phyloP scores from a whole-genome alignment of 805 yeast genomes.

The Monosporozyma unispora region DNA sequence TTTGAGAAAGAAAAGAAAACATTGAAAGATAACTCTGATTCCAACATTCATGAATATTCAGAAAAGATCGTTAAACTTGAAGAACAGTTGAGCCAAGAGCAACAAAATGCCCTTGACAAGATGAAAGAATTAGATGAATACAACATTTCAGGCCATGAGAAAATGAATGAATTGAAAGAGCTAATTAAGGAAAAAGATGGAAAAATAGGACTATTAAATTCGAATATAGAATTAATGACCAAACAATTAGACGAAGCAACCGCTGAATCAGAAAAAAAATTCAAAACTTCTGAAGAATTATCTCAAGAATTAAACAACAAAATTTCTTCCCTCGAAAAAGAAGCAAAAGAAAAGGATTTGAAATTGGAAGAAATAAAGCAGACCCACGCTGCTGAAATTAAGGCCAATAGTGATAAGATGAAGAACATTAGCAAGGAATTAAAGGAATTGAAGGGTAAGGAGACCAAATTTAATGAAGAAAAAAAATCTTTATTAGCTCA shows the following conservation, averaged over 20 bases:
- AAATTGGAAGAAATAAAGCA: not conserved
- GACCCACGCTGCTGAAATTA: not conserved
- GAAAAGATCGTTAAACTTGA: constrained; percentile 15
- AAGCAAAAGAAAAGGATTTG: not conserved
- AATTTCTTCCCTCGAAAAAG: not conserved
- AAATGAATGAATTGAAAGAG: not conserved
- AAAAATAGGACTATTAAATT: not conserved
- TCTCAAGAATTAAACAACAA: not conserved
- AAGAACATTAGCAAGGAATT: not conserved
- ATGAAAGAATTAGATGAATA: not conserved
- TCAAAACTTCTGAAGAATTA: not conserved
- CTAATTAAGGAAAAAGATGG: not conserved
- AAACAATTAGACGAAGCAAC: not conserved
- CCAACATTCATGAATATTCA: constrained; percentile 39
- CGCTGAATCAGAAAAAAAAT: not conserved
- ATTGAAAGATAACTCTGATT: constrained; percentile 41
- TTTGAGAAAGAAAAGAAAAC: constrained; percentile 44
- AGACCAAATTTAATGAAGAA: not conserved
- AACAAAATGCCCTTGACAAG: not conserved
- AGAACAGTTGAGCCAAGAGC: constrained; percentile 1
- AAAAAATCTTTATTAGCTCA: not conserved
- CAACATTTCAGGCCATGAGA: not conserved
- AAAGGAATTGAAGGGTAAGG: not conserved
- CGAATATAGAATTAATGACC: not conserved
- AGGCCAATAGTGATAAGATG: not conserved